phyloP scores from a whole-genome alignment of 75 land plant species.

The Cryptomeria japonica region DNA sequence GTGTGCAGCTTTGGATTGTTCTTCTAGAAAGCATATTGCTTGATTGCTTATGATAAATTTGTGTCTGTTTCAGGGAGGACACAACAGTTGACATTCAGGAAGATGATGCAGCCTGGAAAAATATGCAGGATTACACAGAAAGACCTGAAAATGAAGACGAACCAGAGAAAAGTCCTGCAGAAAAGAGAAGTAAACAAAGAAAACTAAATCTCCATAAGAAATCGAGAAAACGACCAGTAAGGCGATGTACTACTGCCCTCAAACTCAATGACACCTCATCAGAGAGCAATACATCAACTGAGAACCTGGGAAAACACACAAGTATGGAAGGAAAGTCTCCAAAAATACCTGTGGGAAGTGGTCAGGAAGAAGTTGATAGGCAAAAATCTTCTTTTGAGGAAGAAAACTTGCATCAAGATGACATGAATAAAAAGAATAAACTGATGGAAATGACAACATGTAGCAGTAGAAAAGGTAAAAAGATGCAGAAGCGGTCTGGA shows the following conservation, averaged over 20 bases:
- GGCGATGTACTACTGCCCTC: conserved; percentile 3
- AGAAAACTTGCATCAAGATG: background rate
- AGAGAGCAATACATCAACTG: conserved; percentile 14
- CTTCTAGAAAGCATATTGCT: background rate
- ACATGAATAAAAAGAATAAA: background rate
- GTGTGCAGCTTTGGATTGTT: background rate
- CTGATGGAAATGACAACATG: background rate
- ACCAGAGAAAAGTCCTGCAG: background rate
- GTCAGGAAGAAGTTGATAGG: background rate
- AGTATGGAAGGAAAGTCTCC: background rate
- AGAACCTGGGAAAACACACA: background rate
- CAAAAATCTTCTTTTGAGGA: too few relatives aligned
- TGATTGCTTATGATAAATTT: background rate
- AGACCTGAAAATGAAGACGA: background rate
- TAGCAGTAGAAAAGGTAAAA: background rate
- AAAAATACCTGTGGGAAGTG: background rate
- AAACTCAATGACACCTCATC: conserved; percentile 17
- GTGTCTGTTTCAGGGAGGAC: background rate
- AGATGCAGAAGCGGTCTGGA: background rate
- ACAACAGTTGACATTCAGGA: background rate
- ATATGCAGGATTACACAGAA: background rate
- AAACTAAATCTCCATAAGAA: background rate
- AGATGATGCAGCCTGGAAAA: background rate
- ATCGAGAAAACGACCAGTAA: conserved; percentile 7
- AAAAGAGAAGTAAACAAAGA: background rate